Evolutionary conservation across 176 grass and related monocot species (phyloP).

Genomic region (Panicum miliaceum): DNA sequence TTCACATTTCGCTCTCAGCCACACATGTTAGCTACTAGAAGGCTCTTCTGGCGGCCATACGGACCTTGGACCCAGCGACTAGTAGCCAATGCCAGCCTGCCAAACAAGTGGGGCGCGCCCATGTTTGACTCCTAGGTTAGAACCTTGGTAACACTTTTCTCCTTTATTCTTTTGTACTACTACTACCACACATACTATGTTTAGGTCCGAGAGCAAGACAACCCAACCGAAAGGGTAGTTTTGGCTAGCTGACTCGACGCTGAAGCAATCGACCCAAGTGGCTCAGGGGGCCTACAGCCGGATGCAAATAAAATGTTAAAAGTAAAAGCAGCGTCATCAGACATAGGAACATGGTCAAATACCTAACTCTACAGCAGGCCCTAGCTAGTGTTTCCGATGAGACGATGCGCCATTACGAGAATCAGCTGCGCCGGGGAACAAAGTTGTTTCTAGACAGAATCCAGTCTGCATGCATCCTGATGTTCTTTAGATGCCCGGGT

Average conservation of each 20-base stretch:
- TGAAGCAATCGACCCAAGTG: slow-evolving; percentile 7
- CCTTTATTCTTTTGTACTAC: slow-evolving; percentile 23
- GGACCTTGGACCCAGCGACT: slow-evolving; percentile 44
- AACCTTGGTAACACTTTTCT: slow-evolving; percentile 31
- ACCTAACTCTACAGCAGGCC: background rate
- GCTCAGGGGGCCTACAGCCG: background rate
- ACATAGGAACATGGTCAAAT: slow-evolving; percentile 27
- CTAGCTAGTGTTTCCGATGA: slow-evolving; percentile 19
- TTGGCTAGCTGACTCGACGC: slow-evolving; percentile 23
- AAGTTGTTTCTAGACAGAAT: slow-evolving; percentile 42
- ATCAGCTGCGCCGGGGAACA: slow-evolving; percentile 9
- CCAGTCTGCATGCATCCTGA: slow-evolving; percentile 28
- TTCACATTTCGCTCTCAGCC: slow-evolving; percentile 50
- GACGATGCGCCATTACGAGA: slow-evolving; percentile 28
- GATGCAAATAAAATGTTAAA: background rate
- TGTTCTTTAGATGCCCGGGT: slow-evolving; percentile 19
- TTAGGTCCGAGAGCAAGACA: background rate
- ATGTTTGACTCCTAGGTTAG: slow-evolving; percentile 48
- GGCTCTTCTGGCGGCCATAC: slow-evolving; percentile 13
- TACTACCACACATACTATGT: background rate
- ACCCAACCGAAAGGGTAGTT: background rate
- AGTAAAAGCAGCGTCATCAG: background rate
- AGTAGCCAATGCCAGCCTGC: slow-evolving; percentile 36
- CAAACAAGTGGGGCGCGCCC: slow-evolving; percentile 32
- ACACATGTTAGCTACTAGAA: background rate